Conservation (phyloP, 495 filamentous ascomycete species). For the Hyaloscypha bicolor region DNA sequence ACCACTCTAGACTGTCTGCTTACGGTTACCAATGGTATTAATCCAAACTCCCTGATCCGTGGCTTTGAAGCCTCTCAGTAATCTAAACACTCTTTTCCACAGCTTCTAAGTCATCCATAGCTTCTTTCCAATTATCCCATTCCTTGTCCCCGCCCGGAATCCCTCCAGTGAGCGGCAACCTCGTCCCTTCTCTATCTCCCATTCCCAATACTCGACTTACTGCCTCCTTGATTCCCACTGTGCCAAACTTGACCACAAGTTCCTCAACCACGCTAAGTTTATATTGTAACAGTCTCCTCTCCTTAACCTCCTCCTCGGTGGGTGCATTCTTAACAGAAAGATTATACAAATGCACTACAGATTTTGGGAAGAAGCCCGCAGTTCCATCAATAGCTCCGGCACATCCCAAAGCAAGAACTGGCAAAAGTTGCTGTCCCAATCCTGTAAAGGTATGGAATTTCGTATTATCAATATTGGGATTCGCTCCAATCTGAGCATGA, state of each 20-base stretch:
- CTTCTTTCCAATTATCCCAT: conserved; percentile 47
- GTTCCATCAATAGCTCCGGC: conserved; percentile 67
- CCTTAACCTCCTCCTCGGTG: conserved; percentile 38
- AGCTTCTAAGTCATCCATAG: conserved; percentile 39
- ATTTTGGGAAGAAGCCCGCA: conserved; percentile 62
- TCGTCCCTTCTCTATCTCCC: conserved; percentile 55
- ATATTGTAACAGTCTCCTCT: conserved; percentile 56
- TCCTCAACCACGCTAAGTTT: conserved; percentile 59
- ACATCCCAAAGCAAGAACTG: conserved; percentile 58
- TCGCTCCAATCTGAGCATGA: conserved; percentile 57
- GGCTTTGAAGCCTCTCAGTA: not conserved
- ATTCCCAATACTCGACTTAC: conserved; percentile 53
- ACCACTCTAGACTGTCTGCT: not conserved
- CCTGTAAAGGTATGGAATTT: conserved; percentile 64
- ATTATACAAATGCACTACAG: conserved; percentile 55
- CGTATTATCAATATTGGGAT: conserved; percentile 49
- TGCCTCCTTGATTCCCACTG: conserved; percentile 66
- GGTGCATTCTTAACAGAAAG: conserved; percentile 43
- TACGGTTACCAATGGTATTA: not conserved
- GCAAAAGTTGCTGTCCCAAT: conserved; percentile 66
- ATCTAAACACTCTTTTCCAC: conserved; percentile 39
- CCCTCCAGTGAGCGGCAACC: conserved; percentile 54
- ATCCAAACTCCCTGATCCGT: not conserved
- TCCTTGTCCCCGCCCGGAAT: conserved; percentile 50
- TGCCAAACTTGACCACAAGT: conserved; percentile 57